phyloP scores from a whole-genome alignment of 2,329 filamentous ascomycete species.

The Gaeumannomyces sp. region DNA sequence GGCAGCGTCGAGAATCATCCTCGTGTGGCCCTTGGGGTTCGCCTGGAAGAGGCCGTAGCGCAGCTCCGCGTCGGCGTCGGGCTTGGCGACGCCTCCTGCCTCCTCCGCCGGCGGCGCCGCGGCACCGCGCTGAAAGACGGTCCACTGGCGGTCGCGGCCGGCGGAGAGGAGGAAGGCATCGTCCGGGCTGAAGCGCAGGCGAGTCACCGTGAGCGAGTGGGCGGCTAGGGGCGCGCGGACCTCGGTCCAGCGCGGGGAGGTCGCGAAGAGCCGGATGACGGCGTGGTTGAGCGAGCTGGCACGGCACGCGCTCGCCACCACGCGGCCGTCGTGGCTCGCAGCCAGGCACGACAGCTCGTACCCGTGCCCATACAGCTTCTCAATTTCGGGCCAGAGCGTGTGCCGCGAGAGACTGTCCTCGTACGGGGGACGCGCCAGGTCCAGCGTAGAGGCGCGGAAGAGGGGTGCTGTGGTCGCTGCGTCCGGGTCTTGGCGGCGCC shows the following conservation, averaged over 20 bases:
- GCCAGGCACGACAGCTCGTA: slow-evolving; percentile 92
- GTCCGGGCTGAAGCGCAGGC: slow-evolving; percentile 70
- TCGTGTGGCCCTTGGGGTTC: slow-evolving; percentile 78
- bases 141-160: slow-evolving; percentile 87
- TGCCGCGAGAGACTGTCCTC: slow-evolving; percentile 87
- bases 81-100: slow-evolving; percentile 20
- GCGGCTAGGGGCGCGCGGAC: slow-evolving; percentile 75
- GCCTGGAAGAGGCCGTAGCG: slow-evolving; percentile 53
- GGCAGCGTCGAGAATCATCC: slow-evolving; percentile 86
- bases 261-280: slow-evolving; percentile 87
- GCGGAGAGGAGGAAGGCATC: slow-evolving; percentile 77
- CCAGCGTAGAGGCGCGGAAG: slow-evolving; percentile 43
- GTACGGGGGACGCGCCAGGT: slow-evolving; percentile 68
- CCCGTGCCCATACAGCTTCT: slow-evolving; percentile 96
- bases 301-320: slow-evolving; percentile 88
- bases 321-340: slow-evolving; percentile 62
- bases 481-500: slow-evolving; percentile 6
- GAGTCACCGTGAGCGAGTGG: slow-evolving; percentile 80
- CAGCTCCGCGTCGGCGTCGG: slow-evolving; percentile 12
- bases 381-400: slow-evolving; percentile 90
- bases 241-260: slow-evolving; percentile 74
- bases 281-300: slow-evolving; percentile 91
- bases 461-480: not conserved
- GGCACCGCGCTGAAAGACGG: slow-evolving; percentile 57
- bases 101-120: slow-evolving; percentile 17